These are phyloP conservation scores for Tieghemiomyces parasiticus DNA, from an alignment of 192 early-diverging fungal species.

Conservation along the genomic window DNA sequence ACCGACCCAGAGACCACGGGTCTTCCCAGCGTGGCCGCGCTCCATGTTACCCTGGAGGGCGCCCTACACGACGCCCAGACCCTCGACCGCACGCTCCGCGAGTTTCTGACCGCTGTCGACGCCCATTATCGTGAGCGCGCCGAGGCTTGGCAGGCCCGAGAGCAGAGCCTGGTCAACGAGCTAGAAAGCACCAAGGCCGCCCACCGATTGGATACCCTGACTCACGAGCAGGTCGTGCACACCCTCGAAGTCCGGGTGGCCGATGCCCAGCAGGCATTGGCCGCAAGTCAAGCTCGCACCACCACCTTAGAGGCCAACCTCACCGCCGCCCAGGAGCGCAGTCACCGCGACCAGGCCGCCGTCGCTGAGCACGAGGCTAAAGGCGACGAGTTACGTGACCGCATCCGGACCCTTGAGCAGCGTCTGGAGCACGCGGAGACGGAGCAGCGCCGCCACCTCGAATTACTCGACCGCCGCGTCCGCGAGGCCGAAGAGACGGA, in stretches of 20 bases:
- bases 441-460: background rate
- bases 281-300: background rate
- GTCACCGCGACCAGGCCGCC: background rate
- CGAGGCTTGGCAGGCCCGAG: no score
- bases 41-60: no score
- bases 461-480: background rate
- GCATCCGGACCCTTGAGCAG: constrained; percentile 15
- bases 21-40: no score
- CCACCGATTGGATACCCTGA: constrained; percentile 1
- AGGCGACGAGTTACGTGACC: background rate
- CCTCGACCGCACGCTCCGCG: background rate
- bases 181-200: constrained; percentile 4
- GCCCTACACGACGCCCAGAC: background rate
- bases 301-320: background rate
- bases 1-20: no score
- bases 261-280: background rate
- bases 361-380: background rate
- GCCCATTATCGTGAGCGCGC: background rate
- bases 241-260: background rate
- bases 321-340: background rate
- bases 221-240: constrained; percentile 10
- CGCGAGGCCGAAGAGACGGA: background rate
- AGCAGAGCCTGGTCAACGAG: background rate
- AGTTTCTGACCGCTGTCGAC: background rate
- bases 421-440: constrained; percentile 15